Conservation (phyloP, 2,329 filamentous ascomycete species). For the Botrytis sinoallii region DNA sequence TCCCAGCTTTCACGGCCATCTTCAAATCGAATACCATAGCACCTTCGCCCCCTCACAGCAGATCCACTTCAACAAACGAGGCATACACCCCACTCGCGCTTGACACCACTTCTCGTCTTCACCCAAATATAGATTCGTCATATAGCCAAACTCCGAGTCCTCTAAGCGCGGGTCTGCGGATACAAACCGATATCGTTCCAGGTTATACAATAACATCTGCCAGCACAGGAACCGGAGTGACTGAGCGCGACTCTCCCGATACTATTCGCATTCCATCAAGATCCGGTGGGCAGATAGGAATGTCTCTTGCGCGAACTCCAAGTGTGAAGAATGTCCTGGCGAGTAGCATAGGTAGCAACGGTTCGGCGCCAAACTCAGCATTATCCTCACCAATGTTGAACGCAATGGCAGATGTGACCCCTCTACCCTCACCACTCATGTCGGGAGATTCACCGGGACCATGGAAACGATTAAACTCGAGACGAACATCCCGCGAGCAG, state of each 20-base stretch:
- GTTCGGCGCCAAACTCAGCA: constrained; percentile 60
- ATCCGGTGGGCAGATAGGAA: constrained; percentile 31
- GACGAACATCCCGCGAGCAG: constrained; percentile 48
- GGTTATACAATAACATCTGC: constrained; percentile 32
- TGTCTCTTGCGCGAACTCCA: constrained; percentile 55
- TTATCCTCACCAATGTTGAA: constrained; percentile 72
- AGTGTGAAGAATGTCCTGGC: constrained; percentile 56
- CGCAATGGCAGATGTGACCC: constrained; percentile 75
- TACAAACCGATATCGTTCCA: constrained; percentile 40
- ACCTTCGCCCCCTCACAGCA: constrained; percentile 37
- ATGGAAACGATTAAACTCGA: constrained; percentile 54
- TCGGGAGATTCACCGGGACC: constrained; percentile 63
- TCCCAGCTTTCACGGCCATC: constrained; percentile 18
- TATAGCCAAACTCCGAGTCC: constrained; percentile 28
- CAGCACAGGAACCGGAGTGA: constrained; percentile 23
- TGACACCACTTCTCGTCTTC: constrained; percentile 30
- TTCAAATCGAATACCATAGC: constrained; percentile 43
- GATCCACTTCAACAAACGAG: constrained; percentile 19
- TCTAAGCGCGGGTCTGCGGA: constrained; percentile 35
- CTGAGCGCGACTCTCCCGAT: constrained; percentile 25
- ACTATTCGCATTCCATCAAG: constrained; percentile 20
- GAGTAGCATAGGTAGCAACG: constrained; percentile 45
- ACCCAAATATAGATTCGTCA: constrained; percentile 20
- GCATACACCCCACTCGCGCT: constrained; percentile 26
- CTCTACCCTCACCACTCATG: constrained; percentile 72